These are phyloP conservation scores for Aegilops umbellulata DNA, from an alignment of 176 grass and related monocot species.

Conservation along the genomic window DNA sequence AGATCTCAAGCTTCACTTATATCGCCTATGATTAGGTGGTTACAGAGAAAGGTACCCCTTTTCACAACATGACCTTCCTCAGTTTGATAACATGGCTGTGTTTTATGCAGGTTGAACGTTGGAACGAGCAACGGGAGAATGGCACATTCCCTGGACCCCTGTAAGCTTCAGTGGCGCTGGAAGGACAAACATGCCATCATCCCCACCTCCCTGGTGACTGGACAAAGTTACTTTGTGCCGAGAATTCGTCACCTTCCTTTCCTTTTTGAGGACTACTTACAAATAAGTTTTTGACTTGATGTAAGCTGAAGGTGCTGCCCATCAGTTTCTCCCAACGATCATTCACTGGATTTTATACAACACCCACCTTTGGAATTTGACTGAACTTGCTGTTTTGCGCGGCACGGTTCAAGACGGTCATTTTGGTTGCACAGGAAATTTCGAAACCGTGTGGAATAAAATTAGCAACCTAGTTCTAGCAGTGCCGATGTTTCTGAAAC, in stretches of 20 bases:
- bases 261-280: background rate
- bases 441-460: background rate
- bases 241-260: background rate
- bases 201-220: background rate
- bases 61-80: background rate
- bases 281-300: conserved; percentile 7
- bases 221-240: background rate
- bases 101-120: conserved; percentile 72
- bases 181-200: background rate
- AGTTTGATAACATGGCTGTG: background rate
- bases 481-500: background rate
- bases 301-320: background rate
- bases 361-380: background rate
- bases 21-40: background rate
- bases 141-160: conserved; percentile 83
- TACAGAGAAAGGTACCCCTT: background rate
- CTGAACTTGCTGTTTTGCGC: background rate
- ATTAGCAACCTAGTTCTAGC: background rate
- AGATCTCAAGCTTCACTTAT: background rate
- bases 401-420: background rate
- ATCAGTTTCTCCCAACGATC: background rate
- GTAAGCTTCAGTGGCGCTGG: conserved; percentile 26
- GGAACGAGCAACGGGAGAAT: conserved; percentile 93
- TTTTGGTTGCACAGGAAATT: background rate
- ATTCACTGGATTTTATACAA: background rate